Conservation (phyloP, 2,329 filamentous ascomycete species). For the Penicillium crustosum region DNA sequence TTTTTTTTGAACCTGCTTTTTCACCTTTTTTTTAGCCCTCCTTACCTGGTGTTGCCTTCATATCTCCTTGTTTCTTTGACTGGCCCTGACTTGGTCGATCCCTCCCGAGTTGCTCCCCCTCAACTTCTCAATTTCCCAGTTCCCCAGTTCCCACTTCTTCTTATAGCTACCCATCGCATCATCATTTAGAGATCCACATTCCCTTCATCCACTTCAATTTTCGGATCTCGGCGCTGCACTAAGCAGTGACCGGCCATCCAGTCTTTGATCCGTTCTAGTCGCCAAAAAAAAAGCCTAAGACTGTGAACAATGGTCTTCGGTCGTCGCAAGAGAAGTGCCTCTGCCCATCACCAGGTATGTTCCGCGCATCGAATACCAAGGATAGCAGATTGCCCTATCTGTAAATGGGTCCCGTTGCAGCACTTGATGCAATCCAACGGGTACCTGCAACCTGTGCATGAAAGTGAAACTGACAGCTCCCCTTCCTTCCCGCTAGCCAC, state of each 20-base stretch:
- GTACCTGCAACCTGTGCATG: slow-evolving; percentile 10
- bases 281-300: neutral
- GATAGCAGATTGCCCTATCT: neutral
- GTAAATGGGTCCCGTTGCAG: neutral
- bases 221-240: slow-evolving; percentile 26
- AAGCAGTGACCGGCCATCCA: slow-evolving; percentile 25
- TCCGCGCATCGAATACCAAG: neutral
- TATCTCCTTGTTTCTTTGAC: slow-evolving; percentile 3
- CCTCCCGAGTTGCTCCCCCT: slow-evolving; percentile 1
- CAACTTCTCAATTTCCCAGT: slow-evolving; percentile 3
- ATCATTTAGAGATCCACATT: slow-evolving; percentile 8
- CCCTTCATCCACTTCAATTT: slow-evolving; percentile 15
- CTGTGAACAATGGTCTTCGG: slow-evolving; percentile 39
- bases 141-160: neutral
- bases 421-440: slow-evolving; percentile 1
- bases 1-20: neutral
- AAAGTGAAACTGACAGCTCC: slow-evolving; percentile 14
- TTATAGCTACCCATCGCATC: slow-evolving; percentile 3
- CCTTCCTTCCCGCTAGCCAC: slow-evolving; percentile 50
- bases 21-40: slow-evolving; percentile 1
- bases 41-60: slow-evolving; percentile 1
- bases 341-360: slow-evolving; percentile 43
- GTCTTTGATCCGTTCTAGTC: neutral
- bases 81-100: neutral
- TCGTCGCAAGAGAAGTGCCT: slow-evolving; percentile 40